phyloP scores from a whole-genome alignment of 768 basidiomycete genomes.

The Pisolithus sp. region DNA sequence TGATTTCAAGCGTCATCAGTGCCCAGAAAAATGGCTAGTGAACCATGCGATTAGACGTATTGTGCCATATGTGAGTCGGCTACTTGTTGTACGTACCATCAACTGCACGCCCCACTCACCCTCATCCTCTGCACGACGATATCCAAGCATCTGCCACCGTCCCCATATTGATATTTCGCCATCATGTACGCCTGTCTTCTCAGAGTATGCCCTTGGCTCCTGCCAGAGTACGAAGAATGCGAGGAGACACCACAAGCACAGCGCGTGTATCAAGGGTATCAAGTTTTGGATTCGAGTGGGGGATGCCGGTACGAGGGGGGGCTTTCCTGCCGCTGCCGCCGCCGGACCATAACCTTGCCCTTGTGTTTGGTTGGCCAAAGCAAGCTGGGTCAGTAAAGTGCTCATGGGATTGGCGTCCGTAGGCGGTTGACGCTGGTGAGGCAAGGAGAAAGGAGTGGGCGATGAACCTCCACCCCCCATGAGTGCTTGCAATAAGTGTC shows the following conservation, averaged over 20 bases:
- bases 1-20: conserved; percentile 66
- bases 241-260: conserved; percentile 58
- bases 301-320: conserved; percentile 1
- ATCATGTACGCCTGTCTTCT: conserved; percentile 26
- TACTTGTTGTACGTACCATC: conserved; percentile 40
- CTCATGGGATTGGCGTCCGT: conserved; percentile 40
- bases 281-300: conserved; percentile 51
- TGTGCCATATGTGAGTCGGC: not conserved
- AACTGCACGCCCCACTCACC: conserved; percentile 46
- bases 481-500: conserved; percentile 61
- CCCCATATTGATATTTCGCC: conserved; percentile 39
- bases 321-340: conserved; percentile 15
- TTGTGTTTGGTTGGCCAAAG: conserved; percentile 20
- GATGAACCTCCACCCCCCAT: conserved; percentile 28
- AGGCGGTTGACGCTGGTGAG: conserved; percentile 6
- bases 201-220: conserved; percentile 50
- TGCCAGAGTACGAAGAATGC: conserved; percentile 61
- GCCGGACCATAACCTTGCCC: conserved; percentile 14
- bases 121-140: conserved; percentile 26
- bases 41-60: conserved; percentile 5
- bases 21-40: conserved; percentile 77
- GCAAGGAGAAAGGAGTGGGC: conserved; percentile 25
- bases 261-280: conserved; percentile 59
- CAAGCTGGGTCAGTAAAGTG: conserved; percentile 32
- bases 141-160: conserved; percentile 57